phyloP scores from a whole-genome alignment of 352 stramenopile species.

The Pythium coloratum region DNA sequence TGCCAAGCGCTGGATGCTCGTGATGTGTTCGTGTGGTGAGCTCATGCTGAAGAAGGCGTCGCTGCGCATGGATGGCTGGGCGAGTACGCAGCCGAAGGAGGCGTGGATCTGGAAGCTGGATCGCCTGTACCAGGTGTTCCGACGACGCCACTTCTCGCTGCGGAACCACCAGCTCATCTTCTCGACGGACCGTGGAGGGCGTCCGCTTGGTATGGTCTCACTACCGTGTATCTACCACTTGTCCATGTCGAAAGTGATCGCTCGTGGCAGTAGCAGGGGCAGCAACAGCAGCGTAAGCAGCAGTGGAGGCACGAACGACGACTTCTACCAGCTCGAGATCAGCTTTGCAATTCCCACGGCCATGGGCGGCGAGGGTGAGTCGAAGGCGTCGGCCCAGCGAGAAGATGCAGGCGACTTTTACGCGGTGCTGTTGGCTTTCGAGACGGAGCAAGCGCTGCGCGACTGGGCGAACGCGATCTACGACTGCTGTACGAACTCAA shows the following conservation, averaged over 20 bases:
- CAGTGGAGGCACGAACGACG: conserved; percentile 31
- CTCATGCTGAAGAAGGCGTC: conserved; percentile 71
- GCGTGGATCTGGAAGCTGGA: conserved; percentile 89
- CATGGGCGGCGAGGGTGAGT: conserved; percentile 40
- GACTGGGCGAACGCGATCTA: conserved; percentile 82
- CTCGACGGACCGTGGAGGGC: conserved; percentile 64
- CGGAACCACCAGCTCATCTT: conserved; percentile 85
- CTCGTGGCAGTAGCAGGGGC: conserved; percentile 25
- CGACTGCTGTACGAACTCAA: conserved; percentile 87
- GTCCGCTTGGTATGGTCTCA: conserved; percentile 74
- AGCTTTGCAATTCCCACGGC: conserved; percentile 73
- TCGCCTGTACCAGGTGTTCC: conserved; percentile 83
- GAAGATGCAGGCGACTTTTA: conserved; percentile 82
- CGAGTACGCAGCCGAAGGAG: conserved; percentile 79
- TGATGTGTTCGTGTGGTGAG: conserved; percentile 85
- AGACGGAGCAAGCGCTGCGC: conserved; percentile 65
- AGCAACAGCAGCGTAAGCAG: conserved; percentile 36
- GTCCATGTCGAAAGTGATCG: conserved; percentile 79
- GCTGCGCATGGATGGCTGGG: conserved; percentile 59
- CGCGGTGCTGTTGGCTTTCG: conserved; percentile 75
- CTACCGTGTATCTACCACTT: conserved; percentile 82
- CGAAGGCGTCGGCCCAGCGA: conserved; percentile 22
- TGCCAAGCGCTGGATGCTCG: conserved; percentile 86
- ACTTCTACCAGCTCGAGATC: conserved; percentile 87
- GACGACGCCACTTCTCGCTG: conserved; percentile 78